Percentiles rank a stretch among this genome's conserved stretches.
These are phyloP conservation scores for Dentiscutata heterogama DNA, from an alignment of 371 early-diverging fungal genomes.

Conservation along the genomic window DNA sequence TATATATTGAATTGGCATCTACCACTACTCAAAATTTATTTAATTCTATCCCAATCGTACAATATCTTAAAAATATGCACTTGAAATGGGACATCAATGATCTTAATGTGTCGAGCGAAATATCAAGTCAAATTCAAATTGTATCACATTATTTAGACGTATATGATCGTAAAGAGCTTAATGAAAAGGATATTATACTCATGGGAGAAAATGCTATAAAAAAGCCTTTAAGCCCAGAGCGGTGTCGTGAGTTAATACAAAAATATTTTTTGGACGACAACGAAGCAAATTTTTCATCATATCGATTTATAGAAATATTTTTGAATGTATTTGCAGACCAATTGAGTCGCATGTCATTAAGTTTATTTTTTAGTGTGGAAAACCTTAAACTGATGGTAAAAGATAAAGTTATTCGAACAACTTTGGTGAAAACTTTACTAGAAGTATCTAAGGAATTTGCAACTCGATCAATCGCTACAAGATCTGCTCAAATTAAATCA, in stretches of 20 bases:
- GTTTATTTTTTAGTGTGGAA: slow-evolving; percentile 20
- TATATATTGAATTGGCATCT: slow-evolving; percentile 43
- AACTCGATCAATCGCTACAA: slow-evolving; percentile 31
- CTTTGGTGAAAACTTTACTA: slow-evolving; percentile 17
- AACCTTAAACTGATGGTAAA: slow-evolving; percentile 15
- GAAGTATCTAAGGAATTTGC: slow-evolving; percentile 42
- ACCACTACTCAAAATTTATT: slow-evolving; percentile 9
- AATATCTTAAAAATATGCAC: neutral
- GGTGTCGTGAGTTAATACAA: slow-evolving; percentile 18
- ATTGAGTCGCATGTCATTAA: slow-evolving; percentile 33
- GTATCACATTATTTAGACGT: slow-evolving; percentile 21
- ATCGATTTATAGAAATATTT: slow-evolving; percentile 43
- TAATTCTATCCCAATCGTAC: neutral
- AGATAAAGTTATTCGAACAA: slow-evolving; percentile 18
- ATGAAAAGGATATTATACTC: slow-evolving; percentile 18
- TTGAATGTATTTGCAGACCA: slow-evolving; percentile 42
- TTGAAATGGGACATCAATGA: slow-evolving; percentile 33
- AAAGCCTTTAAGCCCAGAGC: neutral
- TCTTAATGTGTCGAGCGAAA: slow-evolving; percentile 5
- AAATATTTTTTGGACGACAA: slow-evolving; percentile 39
- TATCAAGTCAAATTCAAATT: slow-evolving; percentile 31
- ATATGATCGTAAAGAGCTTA: neutral
- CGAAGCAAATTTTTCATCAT: slow-evolving; percentile 21
- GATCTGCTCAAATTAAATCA: slow-evolving; percentile 15
- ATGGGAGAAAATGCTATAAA: neutral